A percentile compares a stretch with the other conserved stretches of the same genome.
phyloP scores from a whole-genome alignment of 169 alveolate species.

The Prorocentrum cordatum region DNA sequence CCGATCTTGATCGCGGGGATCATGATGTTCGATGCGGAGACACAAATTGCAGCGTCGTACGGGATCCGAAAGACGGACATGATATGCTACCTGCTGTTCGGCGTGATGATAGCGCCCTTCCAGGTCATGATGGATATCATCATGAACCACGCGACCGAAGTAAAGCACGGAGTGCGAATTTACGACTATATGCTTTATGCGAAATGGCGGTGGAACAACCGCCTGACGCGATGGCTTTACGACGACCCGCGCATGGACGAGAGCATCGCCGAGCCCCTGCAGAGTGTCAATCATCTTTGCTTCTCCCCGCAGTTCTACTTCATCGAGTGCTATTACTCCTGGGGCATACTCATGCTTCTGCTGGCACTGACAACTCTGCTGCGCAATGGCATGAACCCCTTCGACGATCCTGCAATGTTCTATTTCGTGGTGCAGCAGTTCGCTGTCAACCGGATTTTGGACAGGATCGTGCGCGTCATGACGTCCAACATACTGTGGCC shows the following conservation, averaged over 20 bases:
- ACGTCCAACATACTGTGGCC: background rate
- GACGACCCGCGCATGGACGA: conserved; percentile 40
- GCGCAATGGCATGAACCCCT: conserved; percentile 26
- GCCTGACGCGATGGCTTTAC: conserved; percentile 1
- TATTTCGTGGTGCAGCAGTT: conserved; percentile 15
- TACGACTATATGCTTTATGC: conserved; percentile 56
- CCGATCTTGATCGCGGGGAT: conserved; percentile 40
- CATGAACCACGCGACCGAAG: conserved; percentile 35
- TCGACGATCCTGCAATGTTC: conserved; percentile 45
- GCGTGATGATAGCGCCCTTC: conserved; percentile 61
- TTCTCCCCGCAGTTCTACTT: conserved; percentile 57
- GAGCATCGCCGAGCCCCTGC: conserved; percentile 38
- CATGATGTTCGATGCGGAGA: conserved; percentile 18
- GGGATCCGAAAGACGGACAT: conserved; percentile 48
- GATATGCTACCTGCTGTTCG: conserved; percentile 64
- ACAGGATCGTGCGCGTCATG: background rate
- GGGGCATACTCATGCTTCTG: conserved; percentile 26
- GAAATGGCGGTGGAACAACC: background rate
- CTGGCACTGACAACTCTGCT: conserved; percentile 16
- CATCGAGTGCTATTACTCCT: conserved; percentile 56
- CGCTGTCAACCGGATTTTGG: background rate
- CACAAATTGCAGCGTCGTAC: background rate
- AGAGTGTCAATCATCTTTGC: conserved; percentile 28
- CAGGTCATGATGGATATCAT: conserved; percentile 67
- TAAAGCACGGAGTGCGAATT: conserved; percentile 18